phyloP scores from a whole-genome alignment of 352 stramenopile genomes.

The Phytophthora idaei region DNA sequence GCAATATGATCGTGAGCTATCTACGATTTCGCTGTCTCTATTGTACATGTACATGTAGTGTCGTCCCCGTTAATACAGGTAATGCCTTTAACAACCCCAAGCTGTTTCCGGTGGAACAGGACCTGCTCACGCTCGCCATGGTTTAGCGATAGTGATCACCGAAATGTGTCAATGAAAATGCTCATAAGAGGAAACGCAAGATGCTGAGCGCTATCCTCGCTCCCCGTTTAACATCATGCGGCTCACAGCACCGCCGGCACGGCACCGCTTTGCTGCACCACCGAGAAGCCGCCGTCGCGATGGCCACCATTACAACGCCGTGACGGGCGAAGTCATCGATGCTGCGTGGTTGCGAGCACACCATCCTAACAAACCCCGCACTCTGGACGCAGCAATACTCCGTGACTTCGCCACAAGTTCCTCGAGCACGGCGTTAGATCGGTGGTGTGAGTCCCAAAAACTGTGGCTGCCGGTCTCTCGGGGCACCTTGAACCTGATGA shows the following conservation, averaged over 20 bases:
- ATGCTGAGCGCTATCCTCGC: slow-evolving; percentile 9
- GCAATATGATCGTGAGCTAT: neutral
- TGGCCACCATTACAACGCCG: neutral
- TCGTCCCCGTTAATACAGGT: too few species aligned
- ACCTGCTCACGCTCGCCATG: neutral
- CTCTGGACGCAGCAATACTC: neutral
- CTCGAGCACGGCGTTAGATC: neutral
- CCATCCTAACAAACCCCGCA: slow-evolving; percentile 1
- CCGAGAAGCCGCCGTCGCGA: slow-evolving; percentile 1
- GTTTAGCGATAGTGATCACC: slow-evolving; percentile 14
- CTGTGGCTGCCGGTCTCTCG: too few species aligned
- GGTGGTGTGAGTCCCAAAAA: neutral
- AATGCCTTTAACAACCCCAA: neutral
- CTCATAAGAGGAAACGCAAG: slow-evolving; percentile 26
- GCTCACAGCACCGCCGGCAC: slow-evolving; percentile 5
- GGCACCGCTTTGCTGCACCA: slow-evolving; percentile 5
- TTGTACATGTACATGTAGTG: neutral
- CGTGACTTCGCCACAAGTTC: too few species aligned
- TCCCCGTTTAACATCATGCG: slow-evolving; percentile 6
- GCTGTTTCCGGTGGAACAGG: neutral
- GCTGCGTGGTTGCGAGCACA: slow-evolving; percentile 12
- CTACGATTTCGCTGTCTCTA: neutral
- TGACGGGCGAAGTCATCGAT: slow-evolving; percentile 4
- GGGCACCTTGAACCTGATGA: slow-evolving; percentile 10
- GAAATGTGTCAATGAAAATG: slow-evolving; percentile 23